Percentiles rank a stretch among this genome's conserved stretches.
Evolutionary conservation across 192 early-diverging fungal genomes (phyloP).

Genomic region (Pilaira anomala): DNA sequence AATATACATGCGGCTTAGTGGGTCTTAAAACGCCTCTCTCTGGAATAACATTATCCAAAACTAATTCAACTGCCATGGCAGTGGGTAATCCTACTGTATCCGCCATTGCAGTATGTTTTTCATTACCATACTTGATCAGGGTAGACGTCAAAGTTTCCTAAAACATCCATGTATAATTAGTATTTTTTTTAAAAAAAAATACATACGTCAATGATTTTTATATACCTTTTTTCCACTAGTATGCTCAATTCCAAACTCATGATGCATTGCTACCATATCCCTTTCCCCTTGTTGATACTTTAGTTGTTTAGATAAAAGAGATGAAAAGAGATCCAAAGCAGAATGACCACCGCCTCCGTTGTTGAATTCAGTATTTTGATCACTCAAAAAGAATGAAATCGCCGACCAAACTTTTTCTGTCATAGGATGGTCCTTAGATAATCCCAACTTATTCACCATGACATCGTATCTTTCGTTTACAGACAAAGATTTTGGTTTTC

Average conservation of each 20-base stretch:
- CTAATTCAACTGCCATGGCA: constrained; percentile 71
- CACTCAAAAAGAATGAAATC: not conserved
- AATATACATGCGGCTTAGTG: constrained; percentile 66
- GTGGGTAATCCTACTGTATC: constrained; percentile 77
- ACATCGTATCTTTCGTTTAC: constrained; percentile 12
- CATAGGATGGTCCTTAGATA: constrained; percentile 40
- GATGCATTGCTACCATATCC: constrained; percentile 92
- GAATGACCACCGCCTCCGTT: constrained; percentile 30
- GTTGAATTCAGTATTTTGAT: not conserved
- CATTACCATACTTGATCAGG: constrained; percentile 62
- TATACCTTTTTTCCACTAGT: constrained; percentile 58
- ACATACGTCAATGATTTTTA: no score
- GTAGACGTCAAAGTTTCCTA: constrained; percentile 64
- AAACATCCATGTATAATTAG: not conserved
- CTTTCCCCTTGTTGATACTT: constrained; percentile 76
- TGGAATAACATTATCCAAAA: constrained; percentile 51
- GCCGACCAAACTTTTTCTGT: constrained; percentile 53
- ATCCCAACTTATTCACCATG: constrained; percentile 40
- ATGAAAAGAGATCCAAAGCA: constrained; percentile 81
- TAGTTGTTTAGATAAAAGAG: constrained; percentile 72
- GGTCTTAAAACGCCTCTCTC: constrained; percentile 67
- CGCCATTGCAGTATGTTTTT: constrained; percentile 77
- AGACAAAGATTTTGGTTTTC: not conserved
- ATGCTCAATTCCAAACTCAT: constrained; percentile 85
- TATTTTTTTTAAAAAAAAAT: no score